These are phyloP conservation scores for Cajanus cajan DNA, from an alignment of 306 rosid genomes.

Conservation along the genomic window DNA sequence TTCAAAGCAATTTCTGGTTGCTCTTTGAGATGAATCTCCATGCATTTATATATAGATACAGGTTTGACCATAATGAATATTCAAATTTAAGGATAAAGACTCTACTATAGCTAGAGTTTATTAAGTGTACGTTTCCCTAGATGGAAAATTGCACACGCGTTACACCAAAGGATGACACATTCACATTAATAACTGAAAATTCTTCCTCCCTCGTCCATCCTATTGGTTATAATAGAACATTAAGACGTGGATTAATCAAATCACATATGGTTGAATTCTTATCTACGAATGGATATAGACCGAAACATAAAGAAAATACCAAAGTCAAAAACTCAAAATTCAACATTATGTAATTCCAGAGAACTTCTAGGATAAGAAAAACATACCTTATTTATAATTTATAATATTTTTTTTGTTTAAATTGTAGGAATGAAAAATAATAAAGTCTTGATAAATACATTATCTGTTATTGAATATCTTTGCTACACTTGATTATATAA, in stretches of 20 bases:
- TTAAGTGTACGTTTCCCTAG: background rate
- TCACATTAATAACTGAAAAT: background rate
- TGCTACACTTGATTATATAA: too few species aligned
- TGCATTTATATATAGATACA: background rate
- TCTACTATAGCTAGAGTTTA: background rate
- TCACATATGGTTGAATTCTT: background rate
- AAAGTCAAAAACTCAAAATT: background rate
- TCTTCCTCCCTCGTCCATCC: background rate
- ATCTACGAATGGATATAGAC: background rate
- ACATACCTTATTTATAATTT: background rate
- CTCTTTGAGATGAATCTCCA: background rate
- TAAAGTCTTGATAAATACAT: too few species aligned
- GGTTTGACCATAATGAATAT: background rate
- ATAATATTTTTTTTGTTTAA: too few species aligned
- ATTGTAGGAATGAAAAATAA: background rate
- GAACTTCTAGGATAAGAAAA: background rate
- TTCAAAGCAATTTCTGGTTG: background rate
- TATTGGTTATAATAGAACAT: background rate
- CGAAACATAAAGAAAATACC: background rate
- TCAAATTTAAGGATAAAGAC: background rate
- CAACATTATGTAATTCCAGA: background rate
- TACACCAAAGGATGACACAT: too few species aligned
- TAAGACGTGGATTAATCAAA: background rate
- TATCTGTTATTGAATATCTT: too few species aligned
- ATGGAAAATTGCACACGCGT: background rate